Evolutionary conservation across 108 stramenopile genomes (phyloP).

Genomic region (Nitzschia putrida): DNA sequence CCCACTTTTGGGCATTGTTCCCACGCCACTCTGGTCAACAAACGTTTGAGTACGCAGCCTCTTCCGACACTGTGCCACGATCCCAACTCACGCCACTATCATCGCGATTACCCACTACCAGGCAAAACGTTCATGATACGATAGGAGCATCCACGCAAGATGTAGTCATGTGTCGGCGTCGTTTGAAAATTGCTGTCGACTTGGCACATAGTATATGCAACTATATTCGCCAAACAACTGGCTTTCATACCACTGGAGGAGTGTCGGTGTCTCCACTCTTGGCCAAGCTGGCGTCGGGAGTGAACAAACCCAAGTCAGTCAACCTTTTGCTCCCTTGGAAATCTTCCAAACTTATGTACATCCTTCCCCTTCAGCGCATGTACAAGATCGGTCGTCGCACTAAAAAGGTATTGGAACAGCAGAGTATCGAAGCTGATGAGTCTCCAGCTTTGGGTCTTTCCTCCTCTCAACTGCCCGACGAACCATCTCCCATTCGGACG

Average conservation of each 20-base stretch:
- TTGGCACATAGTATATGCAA: slow-evolving; percentile 32
- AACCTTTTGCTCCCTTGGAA: slow-evolving; percentile 63
- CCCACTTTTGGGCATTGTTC: not conserved
- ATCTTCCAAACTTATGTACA: slow-evolving; percentile 29
- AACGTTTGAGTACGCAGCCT: no score
- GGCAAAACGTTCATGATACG: slow-evolving; percentile 26
- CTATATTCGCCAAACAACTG: slow-evolving; percentile 36
- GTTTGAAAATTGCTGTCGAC: slow-evolving; percentile 26
- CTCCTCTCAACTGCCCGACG: not conserved
- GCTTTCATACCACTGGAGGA: slow-evolving; percentile 54
- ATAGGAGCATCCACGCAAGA: slow-evolving; percentile 17
- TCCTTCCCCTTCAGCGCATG: slow-evolving; percentile 57
- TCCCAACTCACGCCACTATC: no score
- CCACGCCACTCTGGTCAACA: no score
- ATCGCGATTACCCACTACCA: not conserved
- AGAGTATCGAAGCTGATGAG: not conserved
- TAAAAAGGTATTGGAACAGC: slow-evolving; percentile 24
- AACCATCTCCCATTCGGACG: not conserved
- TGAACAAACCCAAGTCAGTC: slow-evolving; percentile 55
- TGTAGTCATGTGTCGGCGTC: slow-evolving; percentile 7
- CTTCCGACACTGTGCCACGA: no score
- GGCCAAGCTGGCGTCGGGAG: slow-evolving; percentile 53
- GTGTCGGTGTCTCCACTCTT: slow-evolving; percentile 49
- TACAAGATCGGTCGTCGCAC: slow-evolving; percentile 42
- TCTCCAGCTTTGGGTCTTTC: not conserved